A percentile compares a stretch with the other conserved stretches of the same genome.
phyloP scores from a whole-genome alignment of 176 grass and related monocot genomes.

The Thinopyrum elongatum region DNA sequence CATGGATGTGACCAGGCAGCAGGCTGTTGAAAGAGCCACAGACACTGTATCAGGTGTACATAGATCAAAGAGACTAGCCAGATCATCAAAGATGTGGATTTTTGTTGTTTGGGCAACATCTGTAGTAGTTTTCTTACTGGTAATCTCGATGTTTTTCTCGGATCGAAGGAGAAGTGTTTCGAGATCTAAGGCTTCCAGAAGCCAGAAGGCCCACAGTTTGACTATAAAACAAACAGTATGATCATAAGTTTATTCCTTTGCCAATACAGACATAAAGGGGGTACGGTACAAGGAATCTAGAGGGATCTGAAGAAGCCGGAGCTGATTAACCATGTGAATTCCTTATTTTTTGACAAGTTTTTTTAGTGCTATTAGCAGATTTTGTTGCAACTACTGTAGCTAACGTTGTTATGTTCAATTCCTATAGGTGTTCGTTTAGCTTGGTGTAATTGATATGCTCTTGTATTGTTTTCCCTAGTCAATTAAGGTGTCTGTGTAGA shows the following conservation, averaged over 20 bases:
- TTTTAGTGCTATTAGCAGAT: slow-evolving; percentile 8
- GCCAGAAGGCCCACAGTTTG: slow-evolving; percentile 44
- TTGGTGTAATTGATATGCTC: slow-evolving; percentile 10
- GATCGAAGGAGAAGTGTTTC: slow-evolving; percentile 48
- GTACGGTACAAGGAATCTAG: neutral
- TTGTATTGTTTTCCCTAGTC: neutral
- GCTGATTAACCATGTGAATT: neutral
- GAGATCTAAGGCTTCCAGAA: slow-evolving; percentile 63
- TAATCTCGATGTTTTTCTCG: slow-evolving; percentile 66
- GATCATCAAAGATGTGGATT: slow-evolving; percentile 56
- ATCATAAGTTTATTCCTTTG: slow-evolving; percentile 13
- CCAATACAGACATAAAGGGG: slow-evolving; percentile 23
- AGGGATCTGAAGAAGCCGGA: slow-evolving; percentile 14
- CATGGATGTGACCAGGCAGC: slow-evolving; percentile 14
- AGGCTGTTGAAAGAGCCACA: slow-evolving; percentile 13
- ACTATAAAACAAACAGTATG: slow-evolving; percentile 28
- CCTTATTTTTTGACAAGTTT: slow-evolving; percentile 8
- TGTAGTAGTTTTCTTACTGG: slow-evolving; percentile 58
- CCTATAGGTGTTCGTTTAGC: neutral
- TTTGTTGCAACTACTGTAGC: neutral
- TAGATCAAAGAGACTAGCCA: slow-evolving; percentile 38
- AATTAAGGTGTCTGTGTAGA: neutral
- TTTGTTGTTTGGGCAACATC: slow-evolving; percentile 68
- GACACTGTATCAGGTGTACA: slow-evolving; percentile 15
- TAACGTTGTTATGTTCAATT: slow-evolving; percentile 9